Evolutionary conservation across 2,329 filamentous ascomycete genomes (phyloP).

Genomic region (Penicillium janthinellum): DNA sequence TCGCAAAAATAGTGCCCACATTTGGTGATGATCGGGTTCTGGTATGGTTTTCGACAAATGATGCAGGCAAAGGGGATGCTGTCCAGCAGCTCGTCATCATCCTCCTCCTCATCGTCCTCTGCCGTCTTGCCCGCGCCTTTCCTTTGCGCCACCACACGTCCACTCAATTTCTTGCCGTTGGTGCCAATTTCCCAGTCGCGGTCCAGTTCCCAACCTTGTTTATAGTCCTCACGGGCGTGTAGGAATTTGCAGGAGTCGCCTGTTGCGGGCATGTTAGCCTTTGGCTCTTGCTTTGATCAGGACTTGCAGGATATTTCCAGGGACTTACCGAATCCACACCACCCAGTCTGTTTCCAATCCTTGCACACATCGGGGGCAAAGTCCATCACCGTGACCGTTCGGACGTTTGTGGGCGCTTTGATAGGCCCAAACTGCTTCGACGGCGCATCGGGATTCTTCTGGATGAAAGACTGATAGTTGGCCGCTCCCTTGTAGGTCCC

Average conservation of each 20-base stretch:
- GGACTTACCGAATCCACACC: constrained; percentile 10
- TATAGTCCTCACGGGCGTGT: constrained; percentile 65
- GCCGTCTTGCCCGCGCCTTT: constrained; percentile 49
- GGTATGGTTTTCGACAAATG: constrained; percentile 79
- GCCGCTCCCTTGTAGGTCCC: constrained; percentile 77
- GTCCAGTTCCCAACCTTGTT: constrained; percentile 94
- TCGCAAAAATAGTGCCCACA: constrained; percentile 98
- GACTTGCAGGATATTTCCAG: constrained; percentile 27
- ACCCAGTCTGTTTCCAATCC: constrained; percentile 82
- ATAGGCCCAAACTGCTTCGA: constrained; percentile 75
- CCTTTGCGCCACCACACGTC: constrained; percentile 52
- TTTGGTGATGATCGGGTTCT: constrained; percentile 78
- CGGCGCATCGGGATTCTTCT: constrained; percentile 76
- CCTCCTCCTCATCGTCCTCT: constrained; percentile 54
- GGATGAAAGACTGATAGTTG: constrained; percentile 73
- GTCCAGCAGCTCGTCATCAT: constrained; percentile 73
- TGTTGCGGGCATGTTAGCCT: constrained; percentile 31
- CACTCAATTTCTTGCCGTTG: constrained; percentile 55
- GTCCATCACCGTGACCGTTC: constrained; percentile 86
- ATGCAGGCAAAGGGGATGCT: constrained; percentile 89
- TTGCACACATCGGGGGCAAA: constrained; percentile 94
- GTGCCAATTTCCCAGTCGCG: constrained; percentile 86
- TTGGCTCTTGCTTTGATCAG: neutral
- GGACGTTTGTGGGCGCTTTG: constrained; percentile 82
- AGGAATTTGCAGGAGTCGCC: constrained; percentile 64